Conservation (phyloP, 305 asterid genomes). For the Fraxinus xanthoxyloides region DNA sequence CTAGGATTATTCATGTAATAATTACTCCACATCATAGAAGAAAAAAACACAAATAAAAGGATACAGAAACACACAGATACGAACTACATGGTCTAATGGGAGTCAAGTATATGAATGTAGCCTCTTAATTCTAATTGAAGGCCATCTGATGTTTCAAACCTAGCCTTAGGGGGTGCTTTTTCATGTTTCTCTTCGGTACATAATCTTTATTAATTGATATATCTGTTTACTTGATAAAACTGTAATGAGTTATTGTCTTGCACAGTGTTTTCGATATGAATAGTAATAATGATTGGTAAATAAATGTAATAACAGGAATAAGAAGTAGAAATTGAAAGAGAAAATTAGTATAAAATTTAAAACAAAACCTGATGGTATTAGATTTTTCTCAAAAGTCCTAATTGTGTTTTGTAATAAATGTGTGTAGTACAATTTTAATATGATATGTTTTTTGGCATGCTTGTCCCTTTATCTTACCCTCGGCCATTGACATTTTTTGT, state of each 20-base stretch:
- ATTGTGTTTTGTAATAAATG: background rate
- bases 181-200: background rate
- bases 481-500: slow-evolving; percentile 16
- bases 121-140: background rate
- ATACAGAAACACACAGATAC: background rate
- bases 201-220: background rate
- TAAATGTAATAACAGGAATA: background rate
- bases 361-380: background rate
- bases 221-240: background rate
- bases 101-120: background rate
- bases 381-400: background rate
- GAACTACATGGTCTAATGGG: background rate
- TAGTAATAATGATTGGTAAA: slow-evolving; percentile 12
- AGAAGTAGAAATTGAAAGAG: background rate
- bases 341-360: background rate
- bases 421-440: background rate
- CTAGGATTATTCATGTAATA: background rate
- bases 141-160: background rate
- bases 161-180: background rate
- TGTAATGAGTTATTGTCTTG: background rate
- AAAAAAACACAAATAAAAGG: background rate
- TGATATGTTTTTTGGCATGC: background rate
- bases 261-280: background rate
- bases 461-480: slow-evolving; percentile 1
- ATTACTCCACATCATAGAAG: background rate